A percentile compares a stretch with the other conserved stretches of the same genome.
Conservation (phyloP, 352 stramenopile genomes). For the Phytophthora capsici region DNA sequence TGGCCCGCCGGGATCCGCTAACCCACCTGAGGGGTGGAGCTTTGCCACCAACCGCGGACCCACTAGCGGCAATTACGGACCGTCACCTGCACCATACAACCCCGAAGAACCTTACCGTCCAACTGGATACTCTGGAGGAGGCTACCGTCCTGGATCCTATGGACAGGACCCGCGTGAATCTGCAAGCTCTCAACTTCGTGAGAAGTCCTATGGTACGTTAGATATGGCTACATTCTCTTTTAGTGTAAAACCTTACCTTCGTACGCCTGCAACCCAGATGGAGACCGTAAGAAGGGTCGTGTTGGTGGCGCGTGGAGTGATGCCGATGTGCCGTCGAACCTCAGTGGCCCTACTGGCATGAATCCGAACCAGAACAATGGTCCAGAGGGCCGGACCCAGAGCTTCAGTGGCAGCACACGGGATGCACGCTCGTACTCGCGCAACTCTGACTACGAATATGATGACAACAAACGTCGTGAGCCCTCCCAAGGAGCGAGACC, state of each 20-base stretch:
- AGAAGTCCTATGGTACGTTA: slow-evolving; percentile 78
- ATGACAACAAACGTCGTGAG: slow-evolving; percentile 48
- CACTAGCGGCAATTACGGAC: slow-evolving; percentile 72
- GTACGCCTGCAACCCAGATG: slow-evolving; percentile 42
- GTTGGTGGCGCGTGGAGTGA: slow-evolving; percentile 75
- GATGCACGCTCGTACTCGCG: slow-evolving; percentile 46
- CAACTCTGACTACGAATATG: slow-evolving; percentile 70
- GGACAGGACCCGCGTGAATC: slow-evolving; percentile 68
- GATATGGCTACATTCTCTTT: background rate
- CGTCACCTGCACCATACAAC: slow-evolving; percentile 71
- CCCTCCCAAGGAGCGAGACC: slow-evolving; percentile 21
- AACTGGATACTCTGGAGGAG: slow-evolving; percentile 47
- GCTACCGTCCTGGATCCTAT: slow-evolving; percentile 55
- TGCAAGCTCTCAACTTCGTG: slow-evolving; percentile 69
- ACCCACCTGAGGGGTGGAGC: slow-evolving; percentile 83
- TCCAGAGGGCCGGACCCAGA: slow-evolving; percentile 54
- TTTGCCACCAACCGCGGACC: slow-evolving; percentile 87
- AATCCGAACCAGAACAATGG: slow-evolving; percentile 26
- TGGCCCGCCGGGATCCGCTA: slow-evolving; percentile 68
- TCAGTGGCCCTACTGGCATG: slow-evolving; percentile 34
- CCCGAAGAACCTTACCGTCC: slow-evolving; percentile 82
- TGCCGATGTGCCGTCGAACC: slow-evolving; percentile 31
- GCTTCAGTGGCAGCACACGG: slow-evolving; percentile 46
- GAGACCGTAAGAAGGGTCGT: slow-evolving; percentile 85
- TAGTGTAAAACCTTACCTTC: slow-evolving; percentile 1